Percentiles rank a stretch among this genome's conserved stretches.
Conservation (phyloP, 345 rosid species). For the Hirschfeldia incana region DNA sequence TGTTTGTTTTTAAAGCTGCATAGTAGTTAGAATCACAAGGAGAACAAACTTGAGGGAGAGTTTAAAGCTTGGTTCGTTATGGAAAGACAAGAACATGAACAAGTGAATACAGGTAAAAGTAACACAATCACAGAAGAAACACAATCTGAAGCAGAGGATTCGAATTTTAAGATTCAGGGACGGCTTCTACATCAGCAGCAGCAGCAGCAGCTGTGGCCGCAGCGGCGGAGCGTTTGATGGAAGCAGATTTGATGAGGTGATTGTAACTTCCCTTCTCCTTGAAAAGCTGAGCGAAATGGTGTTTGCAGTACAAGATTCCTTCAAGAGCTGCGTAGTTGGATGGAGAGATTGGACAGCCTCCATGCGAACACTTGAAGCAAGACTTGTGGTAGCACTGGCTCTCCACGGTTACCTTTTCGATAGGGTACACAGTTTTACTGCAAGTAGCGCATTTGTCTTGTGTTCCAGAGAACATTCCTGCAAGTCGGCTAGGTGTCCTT, state of each 20-base stretch:
- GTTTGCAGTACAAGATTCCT: constrained; percentile 91
- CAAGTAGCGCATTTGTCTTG: constrained; percentile 97
- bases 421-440: constrained; percentile 94
- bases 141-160: no score
- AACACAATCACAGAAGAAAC: no score
- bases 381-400: constrained; percentile 85
- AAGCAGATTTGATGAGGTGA: constrained; percentile 81
- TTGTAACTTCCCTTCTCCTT: constrained; percentile 98
- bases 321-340: constrained; percentile 98
- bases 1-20: no score
- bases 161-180: no score
- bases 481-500: constrained; percentile 92
- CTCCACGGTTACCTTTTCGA: constrained; percentile 98
- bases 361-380: constrained; percentile 94
- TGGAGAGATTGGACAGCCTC: constrained; percentile 91
- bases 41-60: no score
- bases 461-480: constrained; percentile 94
- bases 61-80: no score
- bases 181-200: no score
- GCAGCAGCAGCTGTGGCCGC: no score
- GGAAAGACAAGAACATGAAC: no score
- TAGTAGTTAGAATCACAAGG: no score
- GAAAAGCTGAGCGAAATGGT: constrained; percentile 95
- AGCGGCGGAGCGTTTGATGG: constrained; percentile 70
- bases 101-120: no score